Base-by-base conservation (phyloP, 805 yeast species). In the Millerozyma acaciae region DNA sequence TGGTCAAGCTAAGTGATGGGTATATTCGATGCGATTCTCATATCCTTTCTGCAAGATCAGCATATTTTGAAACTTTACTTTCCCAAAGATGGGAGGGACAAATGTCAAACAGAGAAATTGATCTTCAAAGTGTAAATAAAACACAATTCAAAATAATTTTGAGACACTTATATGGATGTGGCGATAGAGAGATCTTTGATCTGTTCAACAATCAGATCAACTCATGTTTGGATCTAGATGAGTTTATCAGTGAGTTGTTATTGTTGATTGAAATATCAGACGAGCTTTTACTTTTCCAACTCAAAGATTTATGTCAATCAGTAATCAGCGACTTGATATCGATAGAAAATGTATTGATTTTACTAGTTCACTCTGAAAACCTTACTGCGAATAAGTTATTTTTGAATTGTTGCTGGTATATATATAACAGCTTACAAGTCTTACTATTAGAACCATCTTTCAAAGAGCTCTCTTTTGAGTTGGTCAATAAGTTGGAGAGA, bases 351-450 rank as follows among this genome's bases (percentile, higher is more conserved):
- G 85, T 81, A 1, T 57, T 76, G 8, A 37, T 68, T 0, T 48
- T 87, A 9, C 48, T 84, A 9, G 57, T 68, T 8, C 78, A 78
- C 46, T 70, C 94, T 0, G 68, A 68, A 28, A 45, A 58, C 13
- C 58, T 70, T 29, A 55, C 69, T 14, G 83, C 87, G 5, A 51
- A 57, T 8, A 74, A 79, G 42, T 53, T 88, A 22, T 65, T 76
- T 39, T 65, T 68, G 31, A 72, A 75, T 34, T 76, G 95, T 49
- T 60, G 80, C 16, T 79, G 86, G 80, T 83, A 73, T 44, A 64
- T 85, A 8, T 77, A 73, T 43, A 68, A 74, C 42, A 85, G 86
- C 50, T 57, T 84, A 35, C 87, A 79, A 19, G 49, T 76, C 3
- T 47, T 84, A 10, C 58, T 87, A 21, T 71, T 76, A 33, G 80